Conservation (phyloP, 2,329 filamentous ascomycete genomes). For the Leptoxyphium fumago region DNA sequence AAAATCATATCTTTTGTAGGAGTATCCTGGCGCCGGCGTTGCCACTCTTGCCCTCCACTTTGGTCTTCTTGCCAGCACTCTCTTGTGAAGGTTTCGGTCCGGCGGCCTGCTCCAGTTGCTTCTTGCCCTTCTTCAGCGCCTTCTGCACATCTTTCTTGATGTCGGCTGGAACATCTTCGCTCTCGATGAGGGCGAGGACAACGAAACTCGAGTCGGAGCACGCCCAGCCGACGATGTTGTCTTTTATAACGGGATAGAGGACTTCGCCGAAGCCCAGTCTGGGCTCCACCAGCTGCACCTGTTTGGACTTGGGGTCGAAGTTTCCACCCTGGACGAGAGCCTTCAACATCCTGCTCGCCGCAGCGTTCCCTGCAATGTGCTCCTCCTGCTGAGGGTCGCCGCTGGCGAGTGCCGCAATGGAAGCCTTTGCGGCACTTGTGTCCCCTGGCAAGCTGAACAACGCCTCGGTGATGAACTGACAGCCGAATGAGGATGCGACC, state of each 20-base stretch:
- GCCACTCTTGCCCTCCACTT: constrained; percentile 21
- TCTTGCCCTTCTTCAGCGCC: constrained; percentile 58
- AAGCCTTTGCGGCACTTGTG: constrained; percentile 43
- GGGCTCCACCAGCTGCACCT: constrained; percentile 54
- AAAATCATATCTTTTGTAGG: constrained; percentile 23
- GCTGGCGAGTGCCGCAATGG: constrained; percentile 37
- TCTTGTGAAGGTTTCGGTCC: constrained; percentile 33
- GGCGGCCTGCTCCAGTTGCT: constrained; percentile 53
- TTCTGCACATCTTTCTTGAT: constrained; percentile 52
- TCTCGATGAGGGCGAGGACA: constrained; percentile 66
- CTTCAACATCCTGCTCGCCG: constrained; percentile 75
- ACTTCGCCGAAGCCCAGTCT: constrained; percentile 65
- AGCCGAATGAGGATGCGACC: constrained; percentile 63
- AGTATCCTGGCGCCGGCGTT: constrained; percentile 35
- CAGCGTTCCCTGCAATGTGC: constrained; percentile 47
- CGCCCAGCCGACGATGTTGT: constrained; percentile 66
- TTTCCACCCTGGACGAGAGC: constrained; percentile 77
- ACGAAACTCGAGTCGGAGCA: constrained; percentile 77
- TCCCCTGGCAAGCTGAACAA: constrained; percentile 63
- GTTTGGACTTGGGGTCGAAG: constrained; percentile 62
- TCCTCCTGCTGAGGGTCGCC: constrained; percentile 27
- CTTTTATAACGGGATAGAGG: constrained; percentile 69
- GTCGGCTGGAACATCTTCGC: constrained; percentile 46
- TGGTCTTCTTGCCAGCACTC: constrained; percentile 10
- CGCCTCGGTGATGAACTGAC: constrained; percentile 72